Conservation (phyloP, 2,329 filamentous ascomycete species). For the Apiospora sp. region DNA sequence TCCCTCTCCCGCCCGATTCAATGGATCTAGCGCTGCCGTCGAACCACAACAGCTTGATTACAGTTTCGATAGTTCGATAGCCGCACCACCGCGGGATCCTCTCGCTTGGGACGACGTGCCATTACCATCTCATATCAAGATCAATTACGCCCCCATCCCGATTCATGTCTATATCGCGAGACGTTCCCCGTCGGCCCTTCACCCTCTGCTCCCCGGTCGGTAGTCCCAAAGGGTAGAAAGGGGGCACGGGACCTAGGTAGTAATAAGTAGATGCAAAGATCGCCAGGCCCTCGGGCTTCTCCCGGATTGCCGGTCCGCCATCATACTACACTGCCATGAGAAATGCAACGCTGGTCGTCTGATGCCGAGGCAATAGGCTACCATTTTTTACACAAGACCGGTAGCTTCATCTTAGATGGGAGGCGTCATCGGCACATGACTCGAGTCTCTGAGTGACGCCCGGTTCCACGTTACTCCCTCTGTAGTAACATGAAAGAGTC, state of each 20-base stretch:
- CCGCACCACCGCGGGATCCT: not conserved
- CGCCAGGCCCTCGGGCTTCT: not conserved
- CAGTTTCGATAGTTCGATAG: conserved; percentile 11
- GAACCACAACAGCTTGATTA: conserved; percentile 14
- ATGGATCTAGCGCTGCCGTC: conserved; percentile 1
- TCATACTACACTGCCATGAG: not conserved
- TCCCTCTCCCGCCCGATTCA: not conserved
- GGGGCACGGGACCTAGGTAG: not conserved
- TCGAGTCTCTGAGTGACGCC: not conserved
- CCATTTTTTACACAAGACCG: not conserved
- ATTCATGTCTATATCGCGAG: not conserved
- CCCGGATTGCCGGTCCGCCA: not conserved
- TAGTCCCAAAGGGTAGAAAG: not conserved
- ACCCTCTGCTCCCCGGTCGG: not conserved
- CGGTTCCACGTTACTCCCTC: not conserved
- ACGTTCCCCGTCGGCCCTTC: not conserved
- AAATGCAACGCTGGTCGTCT: not conserved
- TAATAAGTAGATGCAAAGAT: not conserved
- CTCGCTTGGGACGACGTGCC: not conserved
- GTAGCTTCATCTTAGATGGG: not conserved
- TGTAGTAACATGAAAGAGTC: not conserved
- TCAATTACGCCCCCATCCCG: not conserved
- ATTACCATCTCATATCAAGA: conserved; percentile 12
- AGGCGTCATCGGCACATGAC: not conserved
- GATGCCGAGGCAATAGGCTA: not conserved